A percentile compares a stretch with the other conserved stretches of the same genome.
These are phyloP conservation scores for Aspergillus arachidicola DNA, from an alignment of 2,329 filamentous ascomycete species.

Conservation along the genomic window DNA sequence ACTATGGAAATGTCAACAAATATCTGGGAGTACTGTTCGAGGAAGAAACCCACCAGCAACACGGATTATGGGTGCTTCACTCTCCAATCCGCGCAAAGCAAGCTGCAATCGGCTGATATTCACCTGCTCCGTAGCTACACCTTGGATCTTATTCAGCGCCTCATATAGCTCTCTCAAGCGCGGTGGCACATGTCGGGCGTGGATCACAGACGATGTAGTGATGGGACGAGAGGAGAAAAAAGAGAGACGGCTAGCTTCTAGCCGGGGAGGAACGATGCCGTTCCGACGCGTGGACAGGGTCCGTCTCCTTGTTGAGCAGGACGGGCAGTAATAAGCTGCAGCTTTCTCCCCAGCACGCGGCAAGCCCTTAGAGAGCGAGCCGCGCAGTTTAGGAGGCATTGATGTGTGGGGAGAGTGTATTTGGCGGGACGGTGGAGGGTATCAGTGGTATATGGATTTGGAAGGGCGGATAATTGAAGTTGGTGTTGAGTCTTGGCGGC, in stretches of 20 bases:
- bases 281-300: slow-evolving; percentile 32
- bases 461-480: slow-evolving; percentile 9
- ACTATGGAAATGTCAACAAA: slow-evolving; percentile 34
- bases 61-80: slow-evolving; percentile 55
- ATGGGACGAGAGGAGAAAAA: slow-evolving; percentile 36
- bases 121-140: slow-evolving; percentile 57
- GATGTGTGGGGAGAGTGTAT: slow-evolving; percentile 14
- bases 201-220: slow-evolving; percentile 57
- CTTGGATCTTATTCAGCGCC: slow-evolving; percentile 54
- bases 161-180: slow-evolving; percentile 56
- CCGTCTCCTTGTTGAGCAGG: slow-evolving; percentile 42
- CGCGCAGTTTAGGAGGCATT: slow-evolving; percentile 46
- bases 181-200: slow-evolving; percentile 57
- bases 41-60: slow-evolving; percentile 52
- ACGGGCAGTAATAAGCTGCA: slow-evolving; percentile 42
- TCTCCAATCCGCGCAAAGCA: slow-evolving; percentile 60
- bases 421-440: slow-evolving; percentile 14
- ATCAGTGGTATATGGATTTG: background rate
- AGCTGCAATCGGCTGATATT: slow-evolving; percentile 63
- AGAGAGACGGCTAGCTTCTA: slow-evolving; percentile 13
- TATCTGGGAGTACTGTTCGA: background rate
- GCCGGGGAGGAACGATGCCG: slow-evolving; percentile 15
- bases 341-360: slow-evolving; percentile 28
- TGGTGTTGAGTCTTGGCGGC: slow-evolving; percentile 19
- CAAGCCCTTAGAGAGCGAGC: slow-evolving; percentile 39